Evolutionary conservation across 164 flowering plant species (phyloP).

Genomic region (Protea cynaroides): DNA sequence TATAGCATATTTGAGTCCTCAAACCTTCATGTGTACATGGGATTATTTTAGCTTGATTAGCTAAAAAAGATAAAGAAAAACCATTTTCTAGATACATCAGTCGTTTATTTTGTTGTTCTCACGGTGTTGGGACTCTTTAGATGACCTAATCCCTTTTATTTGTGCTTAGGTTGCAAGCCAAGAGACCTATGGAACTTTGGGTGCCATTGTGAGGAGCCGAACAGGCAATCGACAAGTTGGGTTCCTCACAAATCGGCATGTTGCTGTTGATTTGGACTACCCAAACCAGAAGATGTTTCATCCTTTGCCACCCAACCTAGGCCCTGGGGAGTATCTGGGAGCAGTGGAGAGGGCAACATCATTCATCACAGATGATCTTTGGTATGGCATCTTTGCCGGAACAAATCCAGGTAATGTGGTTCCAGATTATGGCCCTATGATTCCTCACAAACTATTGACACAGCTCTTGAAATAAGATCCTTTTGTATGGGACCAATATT

Average conservation of each 20-base stretch:
- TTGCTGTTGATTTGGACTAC: conserved; percentile 92
- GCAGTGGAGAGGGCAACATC: conserved; percentile 99
- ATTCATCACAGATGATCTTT: conserved; percentile 93
- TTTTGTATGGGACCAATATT: background rate
- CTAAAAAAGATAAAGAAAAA: background rate
- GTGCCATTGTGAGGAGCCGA: conserved; percentile 95
- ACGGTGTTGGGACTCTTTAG: background rate
- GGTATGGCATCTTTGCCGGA: conserved; percentile 98
- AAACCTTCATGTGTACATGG: no score
- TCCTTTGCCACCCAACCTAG: conserved; percentile 97
- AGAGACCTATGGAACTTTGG: conserved; percentile 95
- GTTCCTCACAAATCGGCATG: conserved; percentile 96
- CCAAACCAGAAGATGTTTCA: conserved; percentile 99
- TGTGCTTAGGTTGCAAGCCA: conserved; percentile 86
- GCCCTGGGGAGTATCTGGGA: conserved; percentile 96
- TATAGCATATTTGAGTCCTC: no score
- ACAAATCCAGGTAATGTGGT: conserved; percentile 83
- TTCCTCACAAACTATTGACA: no score
- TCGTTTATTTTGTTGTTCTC: background rate
- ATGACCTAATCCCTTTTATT: conserved; percentile 7
- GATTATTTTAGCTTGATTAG: background rate
- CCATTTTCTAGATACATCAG: background rate
- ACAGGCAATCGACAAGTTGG: conserved; percentile 89
- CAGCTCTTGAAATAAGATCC: background rate
- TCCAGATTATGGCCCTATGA: conserved; percentile 6